phyloP scores from a whole-genome alignment of 2,329 filamentous ascomycete genomes.

The Nectriaceae sp. region DNA sequence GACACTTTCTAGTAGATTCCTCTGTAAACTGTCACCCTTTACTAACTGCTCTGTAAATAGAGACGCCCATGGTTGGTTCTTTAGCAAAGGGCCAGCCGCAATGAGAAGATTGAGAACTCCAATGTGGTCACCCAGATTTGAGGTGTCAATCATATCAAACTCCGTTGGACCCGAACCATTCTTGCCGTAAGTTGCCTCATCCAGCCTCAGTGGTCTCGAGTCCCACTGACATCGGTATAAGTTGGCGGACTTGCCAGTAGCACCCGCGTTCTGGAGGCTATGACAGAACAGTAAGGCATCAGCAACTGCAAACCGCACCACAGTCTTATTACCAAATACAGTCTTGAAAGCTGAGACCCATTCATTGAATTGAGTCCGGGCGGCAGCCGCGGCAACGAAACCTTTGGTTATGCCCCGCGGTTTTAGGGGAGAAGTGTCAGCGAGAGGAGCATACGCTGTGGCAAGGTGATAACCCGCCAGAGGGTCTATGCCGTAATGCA shows the following conservation, averaged over 20 bases:
- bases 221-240: conserved; percentile 46
- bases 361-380: conserved; percentile 46
- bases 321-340: conserved; percentile 29
- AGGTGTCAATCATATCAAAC: conserved; percentile 61
- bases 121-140: conserved; percentile 43
- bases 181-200: conserved; percentile 41
- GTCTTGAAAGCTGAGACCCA: conserved; percentile 46
- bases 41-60: conserved; percentile 51
- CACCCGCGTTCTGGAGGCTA: conserved; percentile 46
- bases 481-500: conserved; percentile 54
- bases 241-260: conserved; percentile 35
- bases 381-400: conserved; percentile 34
- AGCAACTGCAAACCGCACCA: conserved; percentile 47
- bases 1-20: conserved; percentile 39
- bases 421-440: conserved; percentile 41
- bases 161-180: conserved; percentile 35
- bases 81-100: conserved; percentile 49
- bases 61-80: conserved; percentile 42
- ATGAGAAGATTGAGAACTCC: conserved; percentile 41
- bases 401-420: conserved; percentile 13
- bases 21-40: conserved; percentile 25
- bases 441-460: conserved; percentile 42
- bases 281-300: conserved; percentile 56
- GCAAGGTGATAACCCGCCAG: conserved; percentile 60
- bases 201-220: conserved; percentile 42